These are phyloP conservation scores for Hanseniaspora guilliermondii DNA, from an alignment of 805 yeast genomes.

Conservation along the genomic window DNA sequence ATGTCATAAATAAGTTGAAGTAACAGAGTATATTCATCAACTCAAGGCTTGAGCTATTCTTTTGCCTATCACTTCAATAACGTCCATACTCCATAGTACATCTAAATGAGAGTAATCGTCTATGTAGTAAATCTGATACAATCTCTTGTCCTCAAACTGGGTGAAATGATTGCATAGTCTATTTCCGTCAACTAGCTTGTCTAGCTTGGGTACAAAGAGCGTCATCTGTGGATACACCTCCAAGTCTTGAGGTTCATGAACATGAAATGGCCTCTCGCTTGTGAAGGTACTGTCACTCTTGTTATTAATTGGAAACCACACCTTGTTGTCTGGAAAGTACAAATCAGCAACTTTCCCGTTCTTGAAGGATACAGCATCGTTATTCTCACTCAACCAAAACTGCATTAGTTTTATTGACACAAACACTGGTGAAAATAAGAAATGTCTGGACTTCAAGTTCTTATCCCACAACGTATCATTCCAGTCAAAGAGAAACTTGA, in stretches of 20 bases:
- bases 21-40: neutral
- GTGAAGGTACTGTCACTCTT: slow-evolving; percentile 14
- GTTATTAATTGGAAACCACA: slow-evolving; percentile 42
- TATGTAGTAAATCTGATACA: slow-evolving; percentile 30
- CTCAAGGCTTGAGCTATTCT: slow-evolving; percentile 30
- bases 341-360: slow-evolving; percentile 23
- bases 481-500: slow-evolving; percentile 83
- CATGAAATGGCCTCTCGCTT: slow-evolving; percentile 18
- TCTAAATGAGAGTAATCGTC: slow-evolving; percentile 74
- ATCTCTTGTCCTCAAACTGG: slow-evolving; percentile 36
- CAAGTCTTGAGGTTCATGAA: slow-evolving; percentile 28
- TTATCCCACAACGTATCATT: slow-evolving; percentile 64
- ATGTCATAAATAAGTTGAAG: too few relatives aligned
- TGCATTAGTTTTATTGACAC: slow-evolving; percentile 71
- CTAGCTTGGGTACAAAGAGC: slow-evolving; percentile 60
- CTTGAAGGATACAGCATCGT: slow-evolving; percentile 33
- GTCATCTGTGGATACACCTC: slow-evolving; percentile 45
- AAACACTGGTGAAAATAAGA: slow-evolving; percentile 74
- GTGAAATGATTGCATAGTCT: slow-evolving; percentile 53
- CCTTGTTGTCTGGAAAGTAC: slow-evolving; percentile 39
- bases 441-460: slow-evolving; percentile 55
- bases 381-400: slow-evolving; percentile 68
- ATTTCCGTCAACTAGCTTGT: slow-evolving; percentile 65
- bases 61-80: slow-evolving; percentile 50
- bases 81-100: slow-evolving; percentile 84